Percentiles rank a stretch among this genome's conserved stretches.
Conservation (phyloP, 2,329 filamentous ascomycete species). For the Neobulgaria alba region DNA sequence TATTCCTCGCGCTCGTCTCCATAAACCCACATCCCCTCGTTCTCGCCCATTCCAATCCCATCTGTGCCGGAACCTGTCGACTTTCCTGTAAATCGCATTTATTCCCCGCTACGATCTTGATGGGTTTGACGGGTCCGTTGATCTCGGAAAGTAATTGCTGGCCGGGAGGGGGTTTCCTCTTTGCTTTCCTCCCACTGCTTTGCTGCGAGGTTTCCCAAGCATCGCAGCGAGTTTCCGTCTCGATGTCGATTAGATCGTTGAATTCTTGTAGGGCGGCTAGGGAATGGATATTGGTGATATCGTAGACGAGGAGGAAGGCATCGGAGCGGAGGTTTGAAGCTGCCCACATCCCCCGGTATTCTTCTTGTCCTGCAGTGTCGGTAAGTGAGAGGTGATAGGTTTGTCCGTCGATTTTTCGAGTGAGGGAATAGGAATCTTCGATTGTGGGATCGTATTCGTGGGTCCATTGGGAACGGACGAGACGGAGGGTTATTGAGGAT, state of each 20-base stretch:
- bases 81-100: constrained; percentile 73
- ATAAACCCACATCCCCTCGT: constrained; percentile 71
- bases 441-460: constrained; percentile 75
- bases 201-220: constrained; percentile 12
- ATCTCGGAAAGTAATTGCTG: too few species aligned
- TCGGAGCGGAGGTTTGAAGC: constrained; percentile 69
- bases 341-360: constrained; percentile 83
- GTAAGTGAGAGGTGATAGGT: constrained; percentile 72
- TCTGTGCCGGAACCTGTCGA: constrained; percentile 58
- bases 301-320: constrained; percentile 80
- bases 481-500: constrained; percentile 73
- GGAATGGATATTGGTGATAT: constrained; percentile 64
- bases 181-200: constrained; percentile 4
- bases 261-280: constrained; percentile 70
- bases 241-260: constrained; percentile 76
- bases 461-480: constrained; percentile 77
- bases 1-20: constrained; percentile 77
- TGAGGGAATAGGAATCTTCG: constrained; percentile 79
- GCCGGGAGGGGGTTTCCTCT: constrained; percentile 13
- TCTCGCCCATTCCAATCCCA: constrained; percentile 71
- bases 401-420: constrained; percentile 66
- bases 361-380: constrained; percentile 83
- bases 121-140: constrained; percentile 36
- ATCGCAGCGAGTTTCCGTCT: constrained; percentile 59
- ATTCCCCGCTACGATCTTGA: constrained; percentile 80